Evolutionary conservation across 225 moss, liverwort and hornwort species (phyloP).

Genomic region (Lunularia cruciata): DNA sequence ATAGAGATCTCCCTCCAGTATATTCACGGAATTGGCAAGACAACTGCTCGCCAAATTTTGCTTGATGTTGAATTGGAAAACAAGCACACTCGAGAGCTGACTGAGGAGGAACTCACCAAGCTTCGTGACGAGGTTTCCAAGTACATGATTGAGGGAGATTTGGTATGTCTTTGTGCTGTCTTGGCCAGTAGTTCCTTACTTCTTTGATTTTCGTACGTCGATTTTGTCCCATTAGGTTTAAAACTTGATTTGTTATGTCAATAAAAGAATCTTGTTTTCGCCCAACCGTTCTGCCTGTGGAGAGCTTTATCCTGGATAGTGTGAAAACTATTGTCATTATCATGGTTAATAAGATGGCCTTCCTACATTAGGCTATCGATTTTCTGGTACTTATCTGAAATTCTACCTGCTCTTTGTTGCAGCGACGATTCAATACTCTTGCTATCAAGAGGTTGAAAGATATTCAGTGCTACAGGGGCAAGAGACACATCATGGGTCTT

Average conservation of each 20-base stretch:
- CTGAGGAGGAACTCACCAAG: conserved; percentile 74
- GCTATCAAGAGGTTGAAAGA: conserved; percentile 89
- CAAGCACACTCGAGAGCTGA: conserved; percentile 71
- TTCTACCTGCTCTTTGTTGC: conserved; percentile 21
- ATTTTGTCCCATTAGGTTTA: not conserved
- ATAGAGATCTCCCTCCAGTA: conserved; percentile 79
- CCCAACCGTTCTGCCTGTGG: not conserved
- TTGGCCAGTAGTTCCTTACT: not conserved
- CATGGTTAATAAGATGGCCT: too few species aligned
- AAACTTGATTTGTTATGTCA: not conserved
- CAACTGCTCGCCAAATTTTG: conserved; percentile 75
- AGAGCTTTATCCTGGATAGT: not conserved
- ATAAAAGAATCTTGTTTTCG: not conserved
- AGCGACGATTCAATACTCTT: conserved; percentile 81
- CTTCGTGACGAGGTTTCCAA: conserved; percentile 87
- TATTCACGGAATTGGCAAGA: conserved; percentile 76
- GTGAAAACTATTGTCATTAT: too few species aligned
- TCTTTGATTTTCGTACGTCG: not conserved
- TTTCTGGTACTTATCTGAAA: too few species aligned
- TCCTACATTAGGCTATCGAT: too few species aligned
- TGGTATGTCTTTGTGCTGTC: conserved; percentile 36
- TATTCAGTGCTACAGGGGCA: conserved; percentile 89
- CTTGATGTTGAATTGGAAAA: conserved; percentile 80
- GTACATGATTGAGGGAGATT: conserved; percentile 87
- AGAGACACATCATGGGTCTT: conserved; percentile 65